These are phyloP conservation scores for Gracilariopsis chorda DNA, from an alignment of 23 red algal species.

Conservation along the genomic window DNA sequence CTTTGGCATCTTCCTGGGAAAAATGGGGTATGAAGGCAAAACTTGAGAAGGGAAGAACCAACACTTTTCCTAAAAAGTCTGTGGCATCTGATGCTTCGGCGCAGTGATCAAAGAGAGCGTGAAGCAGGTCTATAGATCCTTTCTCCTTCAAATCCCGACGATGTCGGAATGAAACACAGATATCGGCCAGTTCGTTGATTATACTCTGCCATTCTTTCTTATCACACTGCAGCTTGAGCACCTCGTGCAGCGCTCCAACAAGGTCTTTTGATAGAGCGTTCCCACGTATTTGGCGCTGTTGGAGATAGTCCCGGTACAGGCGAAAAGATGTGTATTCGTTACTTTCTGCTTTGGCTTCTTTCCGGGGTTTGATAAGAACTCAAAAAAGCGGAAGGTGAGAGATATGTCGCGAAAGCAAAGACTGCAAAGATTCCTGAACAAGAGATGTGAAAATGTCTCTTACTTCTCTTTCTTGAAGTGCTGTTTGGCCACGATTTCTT, in stretches of 20 bases:
- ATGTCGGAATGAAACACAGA: neutral
- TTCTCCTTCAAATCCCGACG: neutral
- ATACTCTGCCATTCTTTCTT: neutral
- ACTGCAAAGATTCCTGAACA: constrained; percentile 41
- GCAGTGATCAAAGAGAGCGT: neutral
- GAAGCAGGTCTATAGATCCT: neutral
- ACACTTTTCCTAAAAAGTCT: neutral
- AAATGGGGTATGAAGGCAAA: neutral
- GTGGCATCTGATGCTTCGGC: neutral
- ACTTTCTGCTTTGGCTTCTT: neutral
- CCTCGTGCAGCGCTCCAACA: constrained; percentile 9
- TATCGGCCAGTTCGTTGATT: neutral
- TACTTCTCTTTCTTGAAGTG: neutral
- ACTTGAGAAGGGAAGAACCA: neutral
- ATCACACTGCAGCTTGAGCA: neutral
- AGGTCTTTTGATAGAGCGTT: neutral
- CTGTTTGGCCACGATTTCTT: neutral
- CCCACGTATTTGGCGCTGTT: constrained; percentile 13
- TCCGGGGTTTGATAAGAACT: constrained; percentile 2
- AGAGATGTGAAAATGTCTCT: constrained; percentile 35
- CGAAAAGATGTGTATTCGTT: neutral
- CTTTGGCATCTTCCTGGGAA: neutral
- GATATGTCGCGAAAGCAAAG: constrained; percentile 17
- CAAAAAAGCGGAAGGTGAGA: constrained; percentile 42
- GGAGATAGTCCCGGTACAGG: constrained; percentile 4